Base-by-base conservation (phyloP, 2,329 filamentous ascomycete genomes). In the Calonectria pseudoturangicola region DNA sequence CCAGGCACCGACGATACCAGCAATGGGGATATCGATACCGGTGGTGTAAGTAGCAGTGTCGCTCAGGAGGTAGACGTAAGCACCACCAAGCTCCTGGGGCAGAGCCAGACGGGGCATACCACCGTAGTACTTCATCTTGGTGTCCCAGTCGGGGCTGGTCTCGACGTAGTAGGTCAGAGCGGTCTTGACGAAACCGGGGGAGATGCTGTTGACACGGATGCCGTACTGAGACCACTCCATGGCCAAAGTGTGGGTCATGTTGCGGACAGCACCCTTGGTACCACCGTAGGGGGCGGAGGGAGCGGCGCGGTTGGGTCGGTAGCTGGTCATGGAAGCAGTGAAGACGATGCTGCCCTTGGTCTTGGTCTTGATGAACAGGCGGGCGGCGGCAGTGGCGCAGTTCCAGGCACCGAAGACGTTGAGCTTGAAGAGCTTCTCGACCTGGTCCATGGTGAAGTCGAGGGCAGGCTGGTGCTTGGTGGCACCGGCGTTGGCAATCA, bases 51-150 rank as follows among this genome's bases (percentile, higher is more conserved):
- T 86, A n/a, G 87, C 86, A 10, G 86, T 84, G 70, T 91, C 89
- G 69, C 85, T 87, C n/a, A 91, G 78, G 69, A 91, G 78, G 74
- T 90, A 91, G 5, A 90, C 88, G 75, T 90, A 91, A 0, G 89
- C 89, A 16, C 89, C 88, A 2, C 88, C 88, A 2, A 91, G 81
- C 80, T 91, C 89, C 74, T 88, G 85, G 0, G 87, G 86, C 60
- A 88, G 84, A 0, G 89, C 89, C 45, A 91, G 75, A 33, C 89
- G 82, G 13, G 88, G 88, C 84, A 91, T 90, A 3, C 89, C 89
- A 3, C 89, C 88, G 75, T 90, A 90, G 77, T 91, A 90, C 80
- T 89, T 87, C 83, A 91, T 86, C 82, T 91, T 88, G 73, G 85
- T 82, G 70, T 88, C 87, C 89, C 88, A 91, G 77, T 90, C 89